phyloP scores from a whole-genome alignment of 345 rosid genomes.

The Aurinia saxatilis region DNA sequence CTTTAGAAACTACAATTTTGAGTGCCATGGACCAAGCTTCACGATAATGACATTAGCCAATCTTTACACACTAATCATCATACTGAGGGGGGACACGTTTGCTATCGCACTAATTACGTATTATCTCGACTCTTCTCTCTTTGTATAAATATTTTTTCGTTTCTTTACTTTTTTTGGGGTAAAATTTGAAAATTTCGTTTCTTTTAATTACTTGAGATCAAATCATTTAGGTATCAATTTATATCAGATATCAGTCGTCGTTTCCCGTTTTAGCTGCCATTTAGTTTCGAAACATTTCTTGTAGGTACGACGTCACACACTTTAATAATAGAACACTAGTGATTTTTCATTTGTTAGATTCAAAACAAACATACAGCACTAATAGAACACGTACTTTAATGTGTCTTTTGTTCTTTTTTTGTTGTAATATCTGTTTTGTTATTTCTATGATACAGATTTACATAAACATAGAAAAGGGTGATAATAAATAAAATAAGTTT shows the following conservation, averaged over 20 bases:
- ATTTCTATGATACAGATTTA: too few species aligned
- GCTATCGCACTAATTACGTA: constrained; percentile 10
- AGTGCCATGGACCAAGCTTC: constrained; percentile 30
- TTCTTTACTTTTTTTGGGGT: background rate
- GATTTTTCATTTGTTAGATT: too few species aligned
- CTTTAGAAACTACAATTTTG: constrained; percentile 1
- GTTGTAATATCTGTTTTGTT: too few species aligned
- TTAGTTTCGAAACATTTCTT: background rate
- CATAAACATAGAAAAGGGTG: too few species aligned
- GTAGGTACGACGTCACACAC: constrained; percentile 1
- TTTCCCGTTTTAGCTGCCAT: background rate
- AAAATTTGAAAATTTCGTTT: too few species aligned
- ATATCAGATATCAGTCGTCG: constrained; percentile 6
- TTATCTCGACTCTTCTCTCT: background rate
- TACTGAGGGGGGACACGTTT: constrained; percentile 17
- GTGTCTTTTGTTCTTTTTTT: too few species aligned
- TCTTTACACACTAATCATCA: background rate
- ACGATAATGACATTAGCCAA: constrained; percentile 18
- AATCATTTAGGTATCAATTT: constrained; percentile 2
- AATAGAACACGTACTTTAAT: too few species aligned
- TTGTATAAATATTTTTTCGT: background rate
- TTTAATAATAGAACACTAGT: background rate
- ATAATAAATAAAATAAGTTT: too few species aligned
- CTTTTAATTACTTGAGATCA: too few species aligned
- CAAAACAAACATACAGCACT: too few species aligned